Base-by-base conservation (phyloP, 169 alveolate genomes). In the Eimeria tenella region DNA sequence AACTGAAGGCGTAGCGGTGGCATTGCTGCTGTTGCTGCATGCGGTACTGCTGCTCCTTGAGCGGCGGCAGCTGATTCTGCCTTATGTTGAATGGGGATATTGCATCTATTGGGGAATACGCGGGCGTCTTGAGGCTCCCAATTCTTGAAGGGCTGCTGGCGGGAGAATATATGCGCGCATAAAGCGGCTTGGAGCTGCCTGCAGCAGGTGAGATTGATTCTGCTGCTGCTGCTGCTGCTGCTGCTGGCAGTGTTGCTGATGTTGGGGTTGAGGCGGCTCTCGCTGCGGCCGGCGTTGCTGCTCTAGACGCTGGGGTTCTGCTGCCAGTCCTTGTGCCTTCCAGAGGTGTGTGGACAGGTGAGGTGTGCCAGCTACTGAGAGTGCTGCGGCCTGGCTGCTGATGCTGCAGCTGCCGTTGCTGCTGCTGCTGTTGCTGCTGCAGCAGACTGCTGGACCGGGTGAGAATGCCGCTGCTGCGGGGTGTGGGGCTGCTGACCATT, bases 81-180 rank as follows among this genome's bases (percentile, higher is more conserved):
- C 50, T n/a, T 71, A 50, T 55, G 90, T 90, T 90, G 60, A 90
- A 75, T 5, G 94, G 90, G 1, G 94, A 90, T 21, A 90, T 90
- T 9, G 94, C 94, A 62, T 90, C 94, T 6, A 90, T 90, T 4
- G 94, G 94, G 4, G 94, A 90, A 21, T 90, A 90, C 42, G 94
- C 89, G 19, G 89, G 21, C 5, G 31, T 17, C 13, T 15, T 42
- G 15, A 63, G 25, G 23, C 31, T 56, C 56, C 89, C 89, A 1
- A 53, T 21, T 73, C 89, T 81, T 55, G 60, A 81, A 55, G 89
- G 73, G 89, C 89, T 81, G 89, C 89, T 81, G 56, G 89, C 89
- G 4, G 89, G 89, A 15, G 89, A 81, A 73, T 81, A 81, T 55
- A 81, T 21, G 75, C 89, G 89, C 21, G 89, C 89, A 23, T 81